Percentiles rank a stretch among this genome's conserved stretches.
These are phyloP conservation scores for Rhytidhysteron rufulum DNA, from an alignment of 2,329 filamentous ascomycete genomes.

Conservation along the genomic window DNA sequence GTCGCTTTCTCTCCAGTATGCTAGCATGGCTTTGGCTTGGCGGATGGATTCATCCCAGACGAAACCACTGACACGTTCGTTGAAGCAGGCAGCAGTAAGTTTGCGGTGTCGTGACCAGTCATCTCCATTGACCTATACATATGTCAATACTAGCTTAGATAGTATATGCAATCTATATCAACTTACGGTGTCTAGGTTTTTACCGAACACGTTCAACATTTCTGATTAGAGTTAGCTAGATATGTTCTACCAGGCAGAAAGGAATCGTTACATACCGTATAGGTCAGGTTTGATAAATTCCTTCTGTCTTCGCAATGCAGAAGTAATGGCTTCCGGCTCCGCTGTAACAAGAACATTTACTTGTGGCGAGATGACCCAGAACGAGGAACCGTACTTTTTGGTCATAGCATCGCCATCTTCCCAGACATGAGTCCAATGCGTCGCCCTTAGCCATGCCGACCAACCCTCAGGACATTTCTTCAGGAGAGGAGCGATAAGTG, in stretches of 20 bases:
- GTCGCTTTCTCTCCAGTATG: slow-evolving; percentile 18
- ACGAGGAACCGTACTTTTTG: slow-evolving; percentile 11
- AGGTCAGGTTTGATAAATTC: slow-evolving; percentile 18
- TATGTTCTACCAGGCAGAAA: background rate
- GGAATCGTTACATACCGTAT: slow-evolving; percentile 10
- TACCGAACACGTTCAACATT: slow-evolving; percentile 2
- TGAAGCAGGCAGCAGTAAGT: slow-evolving; percentile 41
- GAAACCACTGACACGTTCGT: slow-evolving; percentile 38
- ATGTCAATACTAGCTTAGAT: background rate
- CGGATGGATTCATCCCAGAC: slow-evolving; percentile 56
- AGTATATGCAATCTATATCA: slow-evolving; percentile 1
- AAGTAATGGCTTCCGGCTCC: slow-evolving; percentile 12
- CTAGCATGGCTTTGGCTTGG: slow-evolving; percentile 46
- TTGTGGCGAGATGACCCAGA: slow-evolving; percentile 13
- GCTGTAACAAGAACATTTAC: slow-evolving; percentile 13
- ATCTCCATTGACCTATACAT: slow-evolving; percentile 8
- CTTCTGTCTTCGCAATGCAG: slow-evolving; percentile 15
- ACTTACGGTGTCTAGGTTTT: background rate
- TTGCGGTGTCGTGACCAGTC: slow-evolving; percentile 45
- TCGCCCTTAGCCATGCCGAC: slow-evolving; percentile 11
- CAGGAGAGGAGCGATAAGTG: background rate
- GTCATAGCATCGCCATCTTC: slow-evolving; percentile 4
- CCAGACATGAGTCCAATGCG: slow-evolving; percentile 15
- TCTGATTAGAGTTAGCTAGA: background rate
- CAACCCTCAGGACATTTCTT: slow-evolving; percentile 3